Evolutionary conservation across 345 rosid genomes (phyloP).

Genomic region (Cardiospermum halicacabum): DNA sequence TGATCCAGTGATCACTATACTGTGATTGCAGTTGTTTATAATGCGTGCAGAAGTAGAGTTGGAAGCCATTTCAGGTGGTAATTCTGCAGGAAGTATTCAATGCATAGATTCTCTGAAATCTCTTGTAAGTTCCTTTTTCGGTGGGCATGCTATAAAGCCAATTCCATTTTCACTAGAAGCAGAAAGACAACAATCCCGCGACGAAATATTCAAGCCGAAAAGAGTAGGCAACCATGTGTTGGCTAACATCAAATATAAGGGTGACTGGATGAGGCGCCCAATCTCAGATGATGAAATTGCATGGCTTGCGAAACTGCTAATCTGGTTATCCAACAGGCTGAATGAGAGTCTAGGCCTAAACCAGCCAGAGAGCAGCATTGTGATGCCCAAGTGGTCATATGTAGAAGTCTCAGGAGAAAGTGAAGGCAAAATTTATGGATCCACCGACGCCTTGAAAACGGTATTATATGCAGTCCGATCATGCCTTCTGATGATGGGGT

Average conservation of each 20-base stretch:
- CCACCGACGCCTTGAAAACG: conserved; percentile 39
- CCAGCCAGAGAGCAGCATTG: conserved; percentile 27
- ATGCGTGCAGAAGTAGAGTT: conserved; percentile 86
- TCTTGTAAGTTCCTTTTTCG: conserved; percentile 52
- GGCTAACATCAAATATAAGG: conserved; percentile 50
- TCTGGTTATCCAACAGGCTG: conserved; percentile 57
- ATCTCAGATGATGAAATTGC: conserved; percentile 71
- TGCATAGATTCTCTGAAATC: conserved; percentile 53
- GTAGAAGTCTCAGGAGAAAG: conserved; percentile 40
- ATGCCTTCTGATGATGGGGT: conserved; percentile 45
- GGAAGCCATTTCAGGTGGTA: conserved; percentile 51
- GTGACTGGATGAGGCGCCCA: conserved; percentile 91
- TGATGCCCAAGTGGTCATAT: conserved; percentile 39
- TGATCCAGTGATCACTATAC: conserved; percentile 15
- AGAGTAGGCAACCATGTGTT: conserved; percentile 42
- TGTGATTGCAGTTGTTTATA: conserved; percentile 67
- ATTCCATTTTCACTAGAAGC: conserved; percentile 37
- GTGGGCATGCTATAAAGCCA: conserved; percentile 46
- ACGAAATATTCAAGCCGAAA: conserved; percentile 76
- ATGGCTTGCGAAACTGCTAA: conserved; percentile 71
- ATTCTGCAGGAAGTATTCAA: conserved; percentile 34
- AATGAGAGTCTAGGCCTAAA: conserved; percentile 64
- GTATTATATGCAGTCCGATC: conserved; percentile 30
- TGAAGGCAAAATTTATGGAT: conserved; percentile 31
- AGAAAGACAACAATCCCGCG: conserved; percentile 39